Percentiles rank a stretch among this genome's conserved stretches.
Conservation (phyloP, 192 early-diverging fungal genomes). For the Podila epigama region DNA sequence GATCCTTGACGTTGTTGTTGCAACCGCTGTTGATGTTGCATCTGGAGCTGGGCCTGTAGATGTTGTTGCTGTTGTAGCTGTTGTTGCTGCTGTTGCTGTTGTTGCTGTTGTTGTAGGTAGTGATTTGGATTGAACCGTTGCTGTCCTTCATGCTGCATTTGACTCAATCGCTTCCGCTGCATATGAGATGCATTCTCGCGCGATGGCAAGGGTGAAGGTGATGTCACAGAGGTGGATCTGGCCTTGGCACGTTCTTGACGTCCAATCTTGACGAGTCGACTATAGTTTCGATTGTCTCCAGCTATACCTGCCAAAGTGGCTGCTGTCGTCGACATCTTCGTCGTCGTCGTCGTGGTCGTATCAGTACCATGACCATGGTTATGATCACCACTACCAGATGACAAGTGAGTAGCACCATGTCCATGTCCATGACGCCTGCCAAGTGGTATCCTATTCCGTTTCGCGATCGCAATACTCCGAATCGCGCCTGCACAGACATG, state of each 20-base stretch:
- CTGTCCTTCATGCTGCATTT: conserved; percentile 35
- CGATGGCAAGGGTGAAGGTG: conserved; percentile 11
- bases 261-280: conserved; percentile 44
- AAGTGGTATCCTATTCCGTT: conserved; percentile 25
- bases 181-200: conserved; percentile 1
- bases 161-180: conserved; percentile 33
- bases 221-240: conserved; percentile 14
- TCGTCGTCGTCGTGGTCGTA: no score
- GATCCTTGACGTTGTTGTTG: conserved; percentile 28
- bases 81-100: conserved; percentile 1
- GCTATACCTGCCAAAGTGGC: not conserved
- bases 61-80: no score
- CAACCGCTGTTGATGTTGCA: conserved; percentile 1
- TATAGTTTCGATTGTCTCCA: conserved; percentile 17
- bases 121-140: conserved; percentile 13
- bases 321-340: not conserved
- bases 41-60: conserved; percentile 1
- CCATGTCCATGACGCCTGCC: not conserved
- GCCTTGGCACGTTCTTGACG: conserved; percentile 42
- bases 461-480: conserved; percentile 36
- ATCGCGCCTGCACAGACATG: conserved; percentile 48
- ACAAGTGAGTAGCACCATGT: not conserved
- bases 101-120: conserved; percentile 11
- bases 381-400: not conserved
- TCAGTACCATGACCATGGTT: no score